Evolutionary conservation across 2,329 filamentous ascomycete species (phyloP).

Genomic region (Xylaria sp.): DNA sequence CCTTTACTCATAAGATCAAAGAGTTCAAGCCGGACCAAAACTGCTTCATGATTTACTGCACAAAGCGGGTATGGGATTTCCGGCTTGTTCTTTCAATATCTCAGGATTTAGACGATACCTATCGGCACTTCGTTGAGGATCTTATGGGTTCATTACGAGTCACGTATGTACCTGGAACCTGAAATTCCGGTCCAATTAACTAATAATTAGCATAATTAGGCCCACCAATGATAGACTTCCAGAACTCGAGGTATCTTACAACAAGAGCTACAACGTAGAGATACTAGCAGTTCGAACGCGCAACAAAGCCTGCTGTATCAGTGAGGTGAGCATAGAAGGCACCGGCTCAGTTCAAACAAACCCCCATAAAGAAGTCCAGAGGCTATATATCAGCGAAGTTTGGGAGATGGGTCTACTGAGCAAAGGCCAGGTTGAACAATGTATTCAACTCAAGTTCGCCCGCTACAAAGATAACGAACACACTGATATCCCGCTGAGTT

Average conservation of each 20-base stretch:
- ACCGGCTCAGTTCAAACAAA: not conserved
- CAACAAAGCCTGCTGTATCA: constrained; percentile 33
- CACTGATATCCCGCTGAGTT: constrained; percentile 25
- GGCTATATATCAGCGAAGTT: constrained; percentile 38
- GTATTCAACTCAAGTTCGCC: constrained; percentile 14
- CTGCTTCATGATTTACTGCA: constrained; percentile 38
- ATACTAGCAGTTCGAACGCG: constrained; percentile 32
- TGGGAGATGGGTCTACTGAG: constrained; percentile 33
- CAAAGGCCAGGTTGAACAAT: not conserved
- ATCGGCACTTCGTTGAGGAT: constrained; percentile 33
- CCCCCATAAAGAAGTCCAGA: constrained; percentile 6
- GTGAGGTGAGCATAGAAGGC: not conserved
- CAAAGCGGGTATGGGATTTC: constrained; percentile 40
- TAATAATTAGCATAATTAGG: constrained; percentile 25
- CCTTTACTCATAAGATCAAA: constrained; percentile 31
- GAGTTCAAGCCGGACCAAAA: constrained; percentile 12
- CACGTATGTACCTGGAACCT: constrained; percentile 39
- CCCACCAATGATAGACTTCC: constrained; percentile 27
- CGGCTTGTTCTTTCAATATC: constrained; percentile 30
- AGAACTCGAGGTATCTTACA: constrained; percentile 31
- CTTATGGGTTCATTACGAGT: constrained; percentile 35
- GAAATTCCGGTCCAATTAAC: too few relatives aligned
- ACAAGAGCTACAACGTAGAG: constrained; percentile 30
- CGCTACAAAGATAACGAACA: constrained; percentile 5
- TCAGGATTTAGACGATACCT: constrained; percentile 30